Evolutionary conservation across 2,329 filamentous ascomycete genomes (phyloP).

Genomic region (Lecanicillium sp.): DNA sequence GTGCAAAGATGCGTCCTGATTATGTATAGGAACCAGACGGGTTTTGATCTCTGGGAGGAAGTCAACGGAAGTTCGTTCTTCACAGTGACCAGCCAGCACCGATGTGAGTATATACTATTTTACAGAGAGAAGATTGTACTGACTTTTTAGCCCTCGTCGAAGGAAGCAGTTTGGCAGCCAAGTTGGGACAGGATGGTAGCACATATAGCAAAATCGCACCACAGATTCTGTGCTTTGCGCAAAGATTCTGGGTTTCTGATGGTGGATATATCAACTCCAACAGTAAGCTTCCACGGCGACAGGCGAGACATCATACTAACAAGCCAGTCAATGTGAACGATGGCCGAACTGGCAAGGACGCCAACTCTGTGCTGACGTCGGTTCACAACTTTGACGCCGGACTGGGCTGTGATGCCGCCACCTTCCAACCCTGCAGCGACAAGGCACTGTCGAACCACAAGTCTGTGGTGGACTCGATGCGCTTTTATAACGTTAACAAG

Average conservation of each 20-base stretch:
- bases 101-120: slow-evolving; percentile 46
- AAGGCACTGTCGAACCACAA: slow-evolving; percentile 70
- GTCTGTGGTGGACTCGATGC: slow-evolving; percentile 68
- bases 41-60: slow-evolving; percentile 82
- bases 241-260: slow-evolving; percentile 63
- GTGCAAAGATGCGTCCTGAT: not conserved
- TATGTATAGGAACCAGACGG: slow-evolving; percentile 43
- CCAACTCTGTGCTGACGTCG: slow-evolving; percentile 60
- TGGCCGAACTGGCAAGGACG: slow-evolving; percentile 62
- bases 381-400: slow-evolving; percentile 65
- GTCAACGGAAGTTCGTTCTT: slow-evolving; percentile 73
- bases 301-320: not conserved
- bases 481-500: slow-evolving; percentile 64
- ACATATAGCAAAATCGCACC: slow-evolving; percentile 61
- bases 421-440: slow-evolving; percentile 73
- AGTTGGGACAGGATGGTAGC: slow-evolving; percentile 53
- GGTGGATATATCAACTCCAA: slow-evolving; percentile 63
- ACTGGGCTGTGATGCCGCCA: slow-evolving; percentile 59
- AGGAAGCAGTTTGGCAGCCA: slow-evolving; percentile 59
- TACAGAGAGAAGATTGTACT: too few relatives aligned
- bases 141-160: slow-evolving; percentile 52
- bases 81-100: slow-evolving; percentile 63
- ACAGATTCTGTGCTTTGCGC: slow-evolving; percentile 65
- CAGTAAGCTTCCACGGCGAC: slow-evolving; percentile 31
- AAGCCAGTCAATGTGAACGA: slow-evolving; percentile 47